Conservation (phyloP, 495 filamentous ascomycete species). For the Penicillium ochrochloron region DNA sequence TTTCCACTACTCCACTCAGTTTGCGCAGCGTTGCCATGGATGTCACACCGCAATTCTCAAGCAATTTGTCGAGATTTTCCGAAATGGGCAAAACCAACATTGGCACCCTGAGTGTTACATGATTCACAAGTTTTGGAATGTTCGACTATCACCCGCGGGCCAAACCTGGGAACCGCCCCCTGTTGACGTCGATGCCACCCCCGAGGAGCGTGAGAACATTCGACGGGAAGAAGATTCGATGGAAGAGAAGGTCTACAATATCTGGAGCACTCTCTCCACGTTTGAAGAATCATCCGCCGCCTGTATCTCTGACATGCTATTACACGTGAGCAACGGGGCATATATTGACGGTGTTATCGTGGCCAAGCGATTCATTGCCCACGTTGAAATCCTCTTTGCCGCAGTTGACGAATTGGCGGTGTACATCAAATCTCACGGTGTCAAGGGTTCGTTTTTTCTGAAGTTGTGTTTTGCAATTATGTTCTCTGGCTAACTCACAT, state of each 20-base stretch:
- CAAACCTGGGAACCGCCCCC: slow-evolving; percentile 54
- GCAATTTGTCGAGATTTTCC: slow-evolving; percentile 98
- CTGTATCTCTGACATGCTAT: slow-evolving; percentile 98
- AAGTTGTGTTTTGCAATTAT: background rate
- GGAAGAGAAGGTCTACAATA: slow-evolving; percentile 97
- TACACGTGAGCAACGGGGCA: slow-evolving; percentile 97
- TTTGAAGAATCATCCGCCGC: slow-evolving; percentile 98
- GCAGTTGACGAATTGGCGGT: slow-evolving; percentile 84
- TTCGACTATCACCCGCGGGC: slow-evolving; percentile 70
- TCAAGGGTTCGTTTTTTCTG: slow-evolving; percentile 65
- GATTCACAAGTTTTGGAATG: slow-evolving; percentile 99
- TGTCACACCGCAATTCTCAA: slow-evolving; percentile 98
- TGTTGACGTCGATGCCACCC: slow-evolving; percentile 65
- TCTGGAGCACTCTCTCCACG: slow-evolving; percentile 96
- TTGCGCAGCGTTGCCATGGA: slow-evolving; percentile 93
- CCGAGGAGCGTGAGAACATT: slow-evolving; percentile 74
- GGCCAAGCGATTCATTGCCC: slow-evolving; percentile 95
- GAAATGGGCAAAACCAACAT: slow-evolving; percentile 96
- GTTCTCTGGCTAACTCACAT: slow-evolving; percentile 17
- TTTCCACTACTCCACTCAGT: slow-evolving; percentile 98
- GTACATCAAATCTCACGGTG: slow-evolving; percentile 67
- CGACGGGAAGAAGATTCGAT: slow-evolving; percentile 88
- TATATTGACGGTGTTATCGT: slow-evolving; percentile 95
- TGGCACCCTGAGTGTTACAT: slow-evolving; percentile 99
- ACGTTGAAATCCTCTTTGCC: slow-evolving; percentile 90